A percentile compares a stretch with the other conserved stretches of the same genome.
phyloP scores from a whole-genome alignment of 2,329 filamentous ascomycete genomes.

The Cladosporium sp. region DNA sequence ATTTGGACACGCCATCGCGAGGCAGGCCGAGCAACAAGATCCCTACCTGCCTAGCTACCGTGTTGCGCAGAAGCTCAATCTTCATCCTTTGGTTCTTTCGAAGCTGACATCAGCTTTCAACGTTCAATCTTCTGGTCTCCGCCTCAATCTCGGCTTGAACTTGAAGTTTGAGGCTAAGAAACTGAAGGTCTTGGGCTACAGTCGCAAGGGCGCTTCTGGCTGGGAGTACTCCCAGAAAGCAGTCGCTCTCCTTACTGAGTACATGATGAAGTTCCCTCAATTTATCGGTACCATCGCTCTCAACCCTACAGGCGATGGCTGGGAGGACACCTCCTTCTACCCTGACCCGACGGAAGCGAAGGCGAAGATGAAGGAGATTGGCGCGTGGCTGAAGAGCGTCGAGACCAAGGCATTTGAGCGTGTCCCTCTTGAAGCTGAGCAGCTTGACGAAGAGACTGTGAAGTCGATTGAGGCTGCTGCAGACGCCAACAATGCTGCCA shows the following conservation, averaged over 20 bases:
- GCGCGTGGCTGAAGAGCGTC: slow-evolving; percentile 84
- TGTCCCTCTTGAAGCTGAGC: slow-evolving; percentile 94
- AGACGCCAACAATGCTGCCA: slow-evolving; percentile 53
- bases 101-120: slow-evolving; percentile 96
- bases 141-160: slow-evolving; percentile 88
- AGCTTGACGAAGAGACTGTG: slow-evolving; percentile 88
- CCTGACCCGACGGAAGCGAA: slow-evolving; percentile 66
- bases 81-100: slow-evolving; percentile 85
- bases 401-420: slow-evolving; percentile 90
- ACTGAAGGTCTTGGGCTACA: slow-evolving; percentile 93
- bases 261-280: slow-evolving; percentile 92
- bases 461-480: slow-evolving; percentile 73
- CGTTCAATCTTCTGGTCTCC: slow-evolving; percentile 74
- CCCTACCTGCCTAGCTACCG: slow-evolving; percentile 82
- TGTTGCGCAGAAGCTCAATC: slow-evolving; percentile 75
- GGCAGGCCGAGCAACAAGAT: slow-evolving; percentile 62
- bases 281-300: slow-evolving; percentile 86
- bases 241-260: slow-evolving; percentile 73
- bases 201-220: slow-evolving; percentile 75
- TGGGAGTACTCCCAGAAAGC: slow-evolving; percentile 96
- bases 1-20: slow-evolving; percentile 73
- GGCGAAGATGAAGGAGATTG: slow-evolving; percentile 86
- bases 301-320: slow-evolving; percentile 81
- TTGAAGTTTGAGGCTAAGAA: slow-evolving; percentile 96
- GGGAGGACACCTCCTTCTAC: slow-evolving; percentile 83